A percentile compares a stretch with the other conserved stretches of the same genome.
Conservation (phyloP, 148 eudicot genomes). For the Camellia japonica region DNA sequence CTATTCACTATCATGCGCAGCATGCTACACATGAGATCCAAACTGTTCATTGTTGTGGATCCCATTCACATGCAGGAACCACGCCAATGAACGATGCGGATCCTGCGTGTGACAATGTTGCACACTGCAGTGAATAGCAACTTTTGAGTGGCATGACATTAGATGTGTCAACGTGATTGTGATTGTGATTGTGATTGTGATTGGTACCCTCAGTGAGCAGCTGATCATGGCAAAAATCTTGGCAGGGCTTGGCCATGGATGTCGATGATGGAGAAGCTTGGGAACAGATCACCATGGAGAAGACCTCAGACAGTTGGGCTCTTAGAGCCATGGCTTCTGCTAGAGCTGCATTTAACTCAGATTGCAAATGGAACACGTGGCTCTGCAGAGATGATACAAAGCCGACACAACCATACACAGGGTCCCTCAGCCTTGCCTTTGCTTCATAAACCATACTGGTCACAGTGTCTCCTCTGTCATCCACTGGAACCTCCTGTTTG, state of each 20-base stretch:
- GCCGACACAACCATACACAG: conserved; percentile 8
- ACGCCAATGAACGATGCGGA: too few species aligned
- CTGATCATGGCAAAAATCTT: not conserved
- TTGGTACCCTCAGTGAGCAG: not conserved
- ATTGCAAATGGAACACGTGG: not conserved
- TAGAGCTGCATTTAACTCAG: conserved; percentile 3
- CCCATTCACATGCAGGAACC: not conserved
- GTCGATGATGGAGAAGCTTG: not conserved
- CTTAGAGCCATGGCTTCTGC: conserved; percentile 10
- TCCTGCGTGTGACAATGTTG: too few species aligned
- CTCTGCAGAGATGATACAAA: not conserved
- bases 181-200: too few species aligned
- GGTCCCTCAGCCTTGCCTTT: conserved; percentile 9
- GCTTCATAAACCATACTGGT: conserved; percentile 16
- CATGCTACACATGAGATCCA: too few species aligned
- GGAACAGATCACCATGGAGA: not conserved
- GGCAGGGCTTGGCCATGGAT: not conserved
- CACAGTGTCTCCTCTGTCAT: conserved; percentile 15
- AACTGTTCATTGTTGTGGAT: too few species aligned
- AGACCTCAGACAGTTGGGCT: conserved; percentile 12
- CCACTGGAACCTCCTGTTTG: conserved; percentile 5
- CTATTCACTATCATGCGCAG: too few species aligned
- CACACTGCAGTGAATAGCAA: too few species aligned
- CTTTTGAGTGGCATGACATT: too few species aligned
- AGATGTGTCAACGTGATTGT: not conserved